Evolutionary conservation across 192 early-diverging fungal species (phyloP), one percentile per base, ranked within the genome.

Genomic region (Coemansia erecta): DNA sequence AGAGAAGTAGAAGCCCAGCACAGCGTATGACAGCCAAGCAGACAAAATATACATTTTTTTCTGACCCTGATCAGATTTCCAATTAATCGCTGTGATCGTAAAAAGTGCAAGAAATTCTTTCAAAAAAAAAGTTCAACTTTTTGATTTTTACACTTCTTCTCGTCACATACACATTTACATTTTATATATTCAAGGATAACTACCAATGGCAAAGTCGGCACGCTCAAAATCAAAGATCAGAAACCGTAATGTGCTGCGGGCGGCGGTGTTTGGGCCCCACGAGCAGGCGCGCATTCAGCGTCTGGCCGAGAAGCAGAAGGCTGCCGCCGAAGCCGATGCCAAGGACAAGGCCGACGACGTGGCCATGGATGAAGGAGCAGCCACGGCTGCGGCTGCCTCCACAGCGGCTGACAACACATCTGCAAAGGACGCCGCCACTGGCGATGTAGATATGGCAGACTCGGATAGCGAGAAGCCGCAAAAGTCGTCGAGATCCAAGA

Each of bases 171-270:
- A 66, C 24, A 45, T 37, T 42, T 12, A 33, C 45, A 63, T 52
- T 45, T 23, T 43, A n/a, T 31, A 31, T 43, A 45, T 35, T 37
- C 35, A 37, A 37, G 47, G 1, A 33, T 44, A 51, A 37, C 15
- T 22, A 17, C 13, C 17, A 17, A 76, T 76, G 73, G 73, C 41
- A 61, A 70, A 66, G 59, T 76, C 73, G 15, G 52, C 46, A 9
- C 73, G 73, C 40, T 76, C 73, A 70, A 76, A 76, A 59, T 65
- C 67, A 53, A 65, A 54, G 56, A 76, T 76, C 31, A 60, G 60
- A 48, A 70, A 65, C 55, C 73, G 73, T 51, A 76, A 76, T 53
- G 31, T 41, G 1, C 54, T 64, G 54, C 73, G 73, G 28, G 68
- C 45, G 35, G 58, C 58, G 6, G 56, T 76, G 59, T 76, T 70